Percentiles rank a stretch among this genome's conserved stretches.
Evolutionary conservation across 768 basidiomycete genomes (phyloP).

Genomic region (Kwoniella pini): DNA sequence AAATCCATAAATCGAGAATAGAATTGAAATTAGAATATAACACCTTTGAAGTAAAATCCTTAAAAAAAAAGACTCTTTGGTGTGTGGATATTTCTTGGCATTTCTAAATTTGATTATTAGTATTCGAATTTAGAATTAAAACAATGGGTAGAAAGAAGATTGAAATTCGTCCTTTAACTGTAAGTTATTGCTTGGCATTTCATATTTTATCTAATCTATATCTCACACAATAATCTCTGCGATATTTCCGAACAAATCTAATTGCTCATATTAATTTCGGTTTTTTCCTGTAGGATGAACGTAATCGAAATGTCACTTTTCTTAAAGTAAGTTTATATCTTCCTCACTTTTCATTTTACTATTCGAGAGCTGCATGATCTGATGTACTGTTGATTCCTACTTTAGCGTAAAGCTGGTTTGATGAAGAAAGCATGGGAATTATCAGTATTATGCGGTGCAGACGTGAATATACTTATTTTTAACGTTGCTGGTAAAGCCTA

Average conservation of each 20-base stretch:
- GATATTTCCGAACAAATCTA: too few species aligned
- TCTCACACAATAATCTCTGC: neutral
- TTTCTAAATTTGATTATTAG: too few species aligned
- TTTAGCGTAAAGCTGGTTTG: conserved; percentile 52
- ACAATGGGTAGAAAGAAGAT: conserved; percentile 55
- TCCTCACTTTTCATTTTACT: neutral
- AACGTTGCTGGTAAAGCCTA: conserved; percentile 47
- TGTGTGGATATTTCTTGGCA: too few species aligned
- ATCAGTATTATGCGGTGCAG: conserved; percentile 51
- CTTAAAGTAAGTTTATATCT: conserved; percentile 39
- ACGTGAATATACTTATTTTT: conserved; percentile 54
- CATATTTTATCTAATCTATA: conserved; percentile 5
- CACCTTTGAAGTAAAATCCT: too few species aligned
- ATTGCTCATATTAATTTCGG: neutral
- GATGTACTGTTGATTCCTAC: neutral
- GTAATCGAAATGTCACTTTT: conserved; percentile 54
- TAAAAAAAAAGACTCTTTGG: too few species aligned
- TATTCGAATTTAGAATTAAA: conserved; percentile 3
- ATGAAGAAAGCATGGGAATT: conserved; percentile 56
- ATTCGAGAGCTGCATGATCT: too few species aligned
- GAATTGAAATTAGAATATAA: too few species aligned
- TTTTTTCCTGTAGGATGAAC: conserved; percentile 40
- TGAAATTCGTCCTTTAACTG: conserved; percentile 49
- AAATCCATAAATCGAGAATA: too few species aligned
- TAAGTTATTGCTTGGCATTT: conserved; percentile 25